Evolutionary conservation across 208 protist species (phyloP), one percentile per base, ranked within the genome.

Genomic region (Trypanosoma theileri): DNA sequence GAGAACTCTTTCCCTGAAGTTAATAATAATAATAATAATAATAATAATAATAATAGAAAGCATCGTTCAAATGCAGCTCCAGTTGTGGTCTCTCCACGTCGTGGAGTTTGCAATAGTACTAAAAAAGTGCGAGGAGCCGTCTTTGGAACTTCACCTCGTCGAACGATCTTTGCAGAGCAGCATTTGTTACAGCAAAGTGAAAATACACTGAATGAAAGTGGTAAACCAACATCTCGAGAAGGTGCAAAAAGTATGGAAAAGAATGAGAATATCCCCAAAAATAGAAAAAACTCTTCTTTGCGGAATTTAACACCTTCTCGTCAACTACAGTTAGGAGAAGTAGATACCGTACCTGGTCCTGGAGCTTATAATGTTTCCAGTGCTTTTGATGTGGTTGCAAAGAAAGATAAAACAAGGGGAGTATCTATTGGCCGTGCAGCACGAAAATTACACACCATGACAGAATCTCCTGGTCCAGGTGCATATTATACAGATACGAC

Each of bases 321-420:
- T 61, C 13, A 54, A 53, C 8, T 8, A 41, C 1, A 1, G 21
- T 21, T 48, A 28, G 26, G 9, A 24, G 50, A 1, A 16, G 19
- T 28, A 28, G 62, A 58, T 0, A 62, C 59, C 1, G 56, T 66
- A 28, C 86, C 86, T n/a, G 80, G 86, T 9, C 86, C 86, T 12
- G 86, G 86, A 19, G 76, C 80, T 28, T 92, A 89, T 68, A 73
- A 89, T 31, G 68, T 85, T n/a, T 59, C 73, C 24, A 64, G 64
- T 17, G 76, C 80, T 42, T 86, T 77, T 63, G 63, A 71, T 19
- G 55, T 35, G 22, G 73, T 61, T 24, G n/a, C 24, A 58, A 17
- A n/a, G 3, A 63, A 63, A 31, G 51, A 53, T 35, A 58, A 53
- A 22, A 24, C 59, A 14, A n/a, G 55, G 17, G 52, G 58, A 16